Evolutionary conservation across 805 yeast species (phyloP).

Genomic region (Pichia manshurica): DNA sequence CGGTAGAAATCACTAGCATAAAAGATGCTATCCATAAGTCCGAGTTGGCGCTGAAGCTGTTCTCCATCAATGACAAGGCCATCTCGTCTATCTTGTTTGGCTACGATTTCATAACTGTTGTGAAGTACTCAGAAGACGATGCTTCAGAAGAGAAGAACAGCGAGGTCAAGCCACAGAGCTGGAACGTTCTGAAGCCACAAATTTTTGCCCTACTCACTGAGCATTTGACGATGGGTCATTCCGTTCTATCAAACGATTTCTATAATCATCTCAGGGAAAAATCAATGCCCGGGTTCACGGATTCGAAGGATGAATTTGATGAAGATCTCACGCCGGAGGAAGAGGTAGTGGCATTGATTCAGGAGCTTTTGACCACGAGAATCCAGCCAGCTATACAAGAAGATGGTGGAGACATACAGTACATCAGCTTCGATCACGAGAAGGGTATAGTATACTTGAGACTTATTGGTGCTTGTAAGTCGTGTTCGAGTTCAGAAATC

Average conservation of each 20-base stretch:
- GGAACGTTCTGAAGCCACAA: constrained; percentile 63
- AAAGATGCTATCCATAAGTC: constrained; percentile 64
- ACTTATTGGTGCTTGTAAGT: constrained; percentile 92
- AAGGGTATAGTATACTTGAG: constrained; percentile 84
- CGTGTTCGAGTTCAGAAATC: constrained; percentile 86
- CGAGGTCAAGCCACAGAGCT: constrained; percentile 24
- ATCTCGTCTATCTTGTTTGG: constrained; percentile 75
- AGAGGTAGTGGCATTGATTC: constrained; percentile 83
- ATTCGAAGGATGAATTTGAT: constrained; percentile 40
- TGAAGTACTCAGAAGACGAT: constrained; percentile 42
- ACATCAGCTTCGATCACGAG: constrained; percentile 76
- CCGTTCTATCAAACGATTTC: constrained; percentile 43
- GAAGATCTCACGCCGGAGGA: constrained; percentile 42
- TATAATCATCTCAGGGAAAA: constrained; percentile 30
- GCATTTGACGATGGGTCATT: constrained; percentile 48
- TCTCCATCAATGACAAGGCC: constrained; percentile 60
- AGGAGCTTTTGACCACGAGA: constrained; percentile 87
- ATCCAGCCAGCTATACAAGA: constrained; percentile 97
- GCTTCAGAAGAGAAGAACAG: background rate
- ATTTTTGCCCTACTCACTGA: constrained; percentile 55
- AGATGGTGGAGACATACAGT: constrained; percentile 97
- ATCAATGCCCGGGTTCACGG: constrained; percentile 30
- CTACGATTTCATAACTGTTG: constrained; percentile 75
- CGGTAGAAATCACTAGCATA: constrained; percentile 68
- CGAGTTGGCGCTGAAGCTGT: constrained; percentile 71